Evolutionary conservation across 148 eudicot genomes (phyloP).

Genomic region (Fagopyrum esculentum): DNA sequence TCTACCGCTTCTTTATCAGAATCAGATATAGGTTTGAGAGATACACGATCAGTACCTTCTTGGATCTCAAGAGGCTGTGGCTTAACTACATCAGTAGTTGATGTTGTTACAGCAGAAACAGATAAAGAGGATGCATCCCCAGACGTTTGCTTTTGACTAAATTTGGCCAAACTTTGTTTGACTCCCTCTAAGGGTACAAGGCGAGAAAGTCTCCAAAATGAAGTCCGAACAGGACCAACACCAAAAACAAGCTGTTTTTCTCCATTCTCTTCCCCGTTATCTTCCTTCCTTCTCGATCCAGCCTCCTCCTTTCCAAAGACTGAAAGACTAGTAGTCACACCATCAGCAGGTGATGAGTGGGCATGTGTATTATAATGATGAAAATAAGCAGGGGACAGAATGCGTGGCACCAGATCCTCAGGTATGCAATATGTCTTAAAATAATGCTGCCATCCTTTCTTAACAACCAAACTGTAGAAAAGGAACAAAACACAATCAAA

Average conservation of each 20-base stretch:
- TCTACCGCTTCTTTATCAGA: slow-evolving; percentile 32
- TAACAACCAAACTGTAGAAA: slow-evolving; percentile 66
- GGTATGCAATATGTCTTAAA: slow-evolving; percentile 98
- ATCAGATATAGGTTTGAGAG: slow-evolving; percentile 64
- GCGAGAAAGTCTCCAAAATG: slow-evolving; percentile 91
- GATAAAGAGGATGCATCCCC: slow-evolving; percentile 27
- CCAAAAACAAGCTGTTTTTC: slow-evolving; percentile 88
- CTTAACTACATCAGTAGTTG: slow-evolving; percentile 32
- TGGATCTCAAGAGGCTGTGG: slow-evolving; percentile 88
- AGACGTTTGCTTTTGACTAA: slow-evolving; percentile 41
- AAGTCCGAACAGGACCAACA: slow-evolving; percentile 81
- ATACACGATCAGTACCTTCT: slow-evolving; percentile 87
- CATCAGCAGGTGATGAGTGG: slow-evolving; percentile 22
- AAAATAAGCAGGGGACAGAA: slow-evolving; percentile 94
- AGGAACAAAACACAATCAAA: not conserved
- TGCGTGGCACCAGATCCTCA: slow-evolving; percentile 92
- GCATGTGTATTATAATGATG: slow-evolving; percentile 82
- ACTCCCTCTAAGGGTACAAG: slow-evolving; percentile 93
- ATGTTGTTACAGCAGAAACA: slow-evolving; percentile 39
- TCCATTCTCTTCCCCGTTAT: slow-evolving; percentile 47
- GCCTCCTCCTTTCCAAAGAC: slow-evolving; percentile 26
- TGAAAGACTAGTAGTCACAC: slow-evolving; percentile 25
- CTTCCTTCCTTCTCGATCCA: slow-evolving; percentile 35
- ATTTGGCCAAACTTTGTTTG: slow-evolving; percentile 46
- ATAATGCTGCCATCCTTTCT: slow-evolving; percentile 92